phyloP scores from a whole-genome alignment of 192 early-diverging fungal species.

The Coemansia sp. region DNA sequence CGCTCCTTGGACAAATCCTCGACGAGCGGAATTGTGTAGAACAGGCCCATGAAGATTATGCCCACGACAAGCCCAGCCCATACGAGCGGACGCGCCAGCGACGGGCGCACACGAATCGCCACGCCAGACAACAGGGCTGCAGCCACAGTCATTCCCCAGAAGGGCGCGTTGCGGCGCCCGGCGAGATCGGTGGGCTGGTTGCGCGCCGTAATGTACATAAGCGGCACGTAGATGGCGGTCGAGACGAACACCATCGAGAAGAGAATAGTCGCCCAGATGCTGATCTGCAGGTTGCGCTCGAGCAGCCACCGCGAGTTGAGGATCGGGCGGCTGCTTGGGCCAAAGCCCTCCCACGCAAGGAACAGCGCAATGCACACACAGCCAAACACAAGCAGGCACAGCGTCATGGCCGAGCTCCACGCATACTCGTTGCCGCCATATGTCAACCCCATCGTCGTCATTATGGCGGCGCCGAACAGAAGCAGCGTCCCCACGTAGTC shows the following conservation, averaged over 20 bases:
- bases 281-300: constrained; percentile 51
- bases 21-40: constrained; percentile 34
- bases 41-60: constrained; percentile 39
- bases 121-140: constrained; percentile 24
- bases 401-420: constrained; percentile 42
- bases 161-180: constrained; percentile 40
- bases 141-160: constrained; percentile 38
- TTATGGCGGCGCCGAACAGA: constrained; percentile 37
- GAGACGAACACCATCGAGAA: constrained; percentile 47
- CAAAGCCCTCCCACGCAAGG: constrained; percentile 32
- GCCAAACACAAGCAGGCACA: constrained; percentile 51
- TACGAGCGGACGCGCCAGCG: constrained; percentile 28
- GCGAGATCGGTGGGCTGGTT: constrained; percentile 18
- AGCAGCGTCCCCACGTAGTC: constrained; percentile 36
- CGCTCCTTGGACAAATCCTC: constrained; percentile 23
- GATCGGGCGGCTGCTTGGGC: constrained; percentile 27
- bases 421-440: constrained; percentile 53
- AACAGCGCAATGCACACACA: constrained; percentile 26
- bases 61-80: constrained; percentile 34
- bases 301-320: constrained; percentile 43
- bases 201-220: constrained; percentile 46
- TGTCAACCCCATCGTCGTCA: constrained; percentile 40
- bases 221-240: constrained; percentile 34
- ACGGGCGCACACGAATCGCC: constrained; percentile 11
- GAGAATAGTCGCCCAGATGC: constrained; percentile 35